Percentiles rank a stretch among this genome's conserved stretches.
Conservation (phyloP, 352 stramenopile genomes). For the Saprolegnia parasitica region DNA sequence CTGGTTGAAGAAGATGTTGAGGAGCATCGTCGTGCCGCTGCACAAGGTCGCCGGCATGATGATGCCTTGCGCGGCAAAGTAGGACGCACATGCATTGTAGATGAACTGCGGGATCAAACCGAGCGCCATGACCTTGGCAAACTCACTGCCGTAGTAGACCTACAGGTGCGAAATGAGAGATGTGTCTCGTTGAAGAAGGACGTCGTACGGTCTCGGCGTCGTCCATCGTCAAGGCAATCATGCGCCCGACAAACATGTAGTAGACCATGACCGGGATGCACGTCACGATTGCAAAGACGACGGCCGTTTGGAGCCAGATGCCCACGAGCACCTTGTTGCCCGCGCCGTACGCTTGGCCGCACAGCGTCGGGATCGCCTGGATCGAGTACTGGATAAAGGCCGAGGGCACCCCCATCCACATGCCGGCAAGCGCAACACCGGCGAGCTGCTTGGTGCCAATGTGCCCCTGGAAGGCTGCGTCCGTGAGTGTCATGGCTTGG, state of each 20-base stretch:
- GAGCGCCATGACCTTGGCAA: constrained; percentile 39
- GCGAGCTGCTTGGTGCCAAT: constrained; percentile 47
- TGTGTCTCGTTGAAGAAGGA: background rate
- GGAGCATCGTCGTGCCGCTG: constrained; percentile 39
- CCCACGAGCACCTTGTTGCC: constrained; percentile 47
- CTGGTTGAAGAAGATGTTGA: constrained; percentile 44
- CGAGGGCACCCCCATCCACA: constrained; percentile 47
- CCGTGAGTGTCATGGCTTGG: constrained; percentile 46
- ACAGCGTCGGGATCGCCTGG: constrained; percentile 50
- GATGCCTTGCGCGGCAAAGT: constrained; percentile 40
- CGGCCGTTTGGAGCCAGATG: constrained; percentile 48
- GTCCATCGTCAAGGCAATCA: constrained; percentile 45
- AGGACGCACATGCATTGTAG: constrained; percentile 40
- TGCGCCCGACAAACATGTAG: constrained; percentile 43
- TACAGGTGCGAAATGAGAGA: background rate
- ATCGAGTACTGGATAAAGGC: constrained; percentile 50
- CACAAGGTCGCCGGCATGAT: constrained; percentile 47
- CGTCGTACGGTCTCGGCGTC: constrained; percentile 37
- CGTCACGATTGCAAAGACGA: constrained; percentile 37
- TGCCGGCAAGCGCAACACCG: constrained; percentile 39
- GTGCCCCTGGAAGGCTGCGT: constrained; percentile 43
- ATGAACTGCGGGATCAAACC: constrained; percentile 43
- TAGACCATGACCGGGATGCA: constrained; percentile 43
- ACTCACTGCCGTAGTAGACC: constrained; percentile 34
- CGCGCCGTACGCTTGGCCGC: constrained; percentile 48